phyloP scores from a whole-genome alignment of 208 protist genomes.

The Endotrypanum monterogeii region DNA sequence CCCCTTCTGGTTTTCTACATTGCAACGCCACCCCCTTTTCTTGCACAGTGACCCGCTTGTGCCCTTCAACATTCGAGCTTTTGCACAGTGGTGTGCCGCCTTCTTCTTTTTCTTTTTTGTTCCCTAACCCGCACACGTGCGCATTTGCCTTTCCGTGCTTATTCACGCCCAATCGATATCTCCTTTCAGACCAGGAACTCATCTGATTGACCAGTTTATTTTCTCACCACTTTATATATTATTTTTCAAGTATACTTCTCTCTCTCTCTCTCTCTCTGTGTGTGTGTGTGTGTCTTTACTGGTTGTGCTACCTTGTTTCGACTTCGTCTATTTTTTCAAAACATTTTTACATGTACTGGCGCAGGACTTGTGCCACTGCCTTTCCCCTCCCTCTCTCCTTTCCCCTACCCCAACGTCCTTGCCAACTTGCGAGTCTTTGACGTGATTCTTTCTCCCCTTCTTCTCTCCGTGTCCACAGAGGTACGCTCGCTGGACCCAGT shows the following conservation, averaged over 20 bases:
- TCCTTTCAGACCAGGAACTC: too few species aligned
- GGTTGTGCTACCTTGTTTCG: too few species aligned
- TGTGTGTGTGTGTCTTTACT: not conserved
- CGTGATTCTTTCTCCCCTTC: too few species aligned
- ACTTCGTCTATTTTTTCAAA: not conserved
- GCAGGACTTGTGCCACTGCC: not conserved
- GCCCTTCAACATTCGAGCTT: not conserved
- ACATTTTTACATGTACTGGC: not conserved
- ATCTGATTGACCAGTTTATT: too few species aligned
- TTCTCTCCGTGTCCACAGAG: too few species aligned
- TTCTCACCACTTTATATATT: too few species aligned
- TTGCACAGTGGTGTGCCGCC: not conserved
- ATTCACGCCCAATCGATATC: too few species aligned
- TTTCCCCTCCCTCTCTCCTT: not conserved
- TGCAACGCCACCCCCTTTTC: not conserved
- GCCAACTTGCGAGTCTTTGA: too few species aligned
- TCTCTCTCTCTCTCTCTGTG: not conserved
- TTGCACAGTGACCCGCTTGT: not conserved
- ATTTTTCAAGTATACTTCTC: not conserved
- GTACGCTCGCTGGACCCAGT: too few species aligned
- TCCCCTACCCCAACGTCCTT: not conserved
- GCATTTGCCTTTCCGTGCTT: not conserved
- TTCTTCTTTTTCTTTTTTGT: not conserved
- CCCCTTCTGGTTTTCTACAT: not conserved
- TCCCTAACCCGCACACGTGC: not conserved